Percentiles rank a stretch among this genome's conserved stretches.
phyloP scores from a whole-genome alignment of 1,284 basidiomycete genomes.

The Papiliotrema terrestris region DNA sequence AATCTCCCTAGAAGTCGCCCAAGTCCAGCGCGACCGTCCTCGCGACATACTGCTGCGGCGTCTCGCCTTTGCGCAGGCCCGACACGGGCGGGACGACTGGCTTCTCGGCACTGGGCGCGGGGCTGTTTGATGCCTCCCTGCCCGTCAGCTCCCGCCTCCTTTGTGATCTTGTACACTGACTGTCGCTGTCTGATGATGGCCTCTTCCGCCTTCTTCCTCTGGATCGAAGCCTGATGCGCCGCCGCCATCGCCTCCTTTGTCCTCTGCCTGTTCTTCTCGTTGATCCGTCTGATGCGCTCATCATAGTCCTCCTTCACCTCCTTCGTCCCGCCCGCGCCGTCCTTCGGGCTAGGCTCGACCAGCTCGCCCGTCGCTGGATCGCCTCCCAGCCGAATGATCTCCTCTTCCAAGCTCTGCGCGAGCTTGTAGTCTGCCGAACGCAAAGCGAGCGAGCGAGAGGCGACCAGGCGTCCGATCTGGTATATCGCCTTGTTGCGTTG shows the following conservation, averaged over 20 bases:
- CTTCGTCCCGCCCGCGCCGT: conserved; percentile 3
- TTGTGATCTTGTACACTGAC: conserved; percentile 13
- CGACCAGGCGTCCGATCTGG: conserved; percentile 50
- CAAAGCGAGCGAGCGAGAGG: conserved; percentile 62
- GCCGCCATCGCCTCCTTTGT: conserved; percentile 73
- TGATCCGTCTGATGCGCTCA: conserved; percentile 69
- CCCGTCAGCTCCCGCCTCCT: background rate
- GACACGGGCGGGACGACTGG: conserved; percentile 9
- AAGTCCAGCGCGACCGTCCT: conserved; percentile 49
- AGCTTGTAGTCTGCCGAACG: conserved; percentile 66
- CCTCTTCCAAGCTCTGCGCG: conserved; percentile 58
- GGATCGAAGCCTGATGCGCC: conserved; percentile 66
- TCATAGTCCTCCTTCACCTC: conserved; percentile 48
- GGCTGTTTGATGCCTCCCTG: conserved; percentile 3
- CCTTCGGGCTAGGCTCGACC: conserved; percentile 3
- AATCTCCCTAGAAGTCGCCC: conserved; percentile 49
- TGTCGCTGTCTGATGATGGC: conserved; percentile 36
- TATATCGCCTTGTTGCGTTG: conserved; percentile 59
- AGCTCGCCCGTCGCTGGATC: conserved; percentile 39
- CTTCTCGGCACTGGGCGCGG: conserved; percentile 8
- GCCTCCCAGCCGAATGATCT: conserved; percentile 59
- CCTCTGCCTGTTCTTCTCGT: conserved; percentile 78
- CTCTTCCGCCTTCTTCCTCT: conserved; percentile 59
- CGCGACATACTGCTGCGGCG: conserved; percentile 46
- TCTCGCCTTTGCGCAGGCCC: conserved; percentile 40